Conservation (phyloP, 2,329 filamentous ascomycete genomes). For the Monosporascus sp. region DNA sequence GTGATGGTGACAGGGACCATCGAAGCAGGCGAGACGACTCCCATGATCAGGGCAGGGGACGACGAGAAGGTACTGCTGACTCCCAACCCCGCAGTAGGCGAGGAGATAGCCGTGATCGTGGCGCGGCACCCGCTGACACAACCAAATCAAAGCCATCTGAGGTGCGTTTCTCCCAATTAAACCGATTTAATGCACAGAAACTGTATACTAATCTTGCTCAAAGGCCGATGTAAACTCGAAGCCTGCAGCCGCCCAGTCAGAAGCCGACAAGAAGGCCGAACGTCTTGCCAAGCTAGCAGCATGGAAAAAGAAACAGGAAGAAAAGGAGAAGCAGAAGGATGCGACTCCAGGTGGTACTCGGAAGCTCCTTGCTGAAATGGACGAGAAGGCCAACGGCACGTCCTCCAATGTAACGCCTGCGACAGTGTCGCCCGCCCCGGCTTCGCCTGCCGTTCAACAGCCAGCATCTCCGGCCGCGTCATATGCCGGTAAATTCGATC, state of each 20-base stretch:
- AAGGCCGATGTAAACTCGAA: constrained; percentile 50
- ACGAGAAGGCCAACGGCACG: constrained; percentile 56
- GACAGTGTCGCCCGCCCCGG: constrained; percentile 40
- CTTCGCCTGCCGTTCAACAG: constrained; percentile 42
- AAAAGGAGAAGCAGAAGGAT: constrained; percentile 68
- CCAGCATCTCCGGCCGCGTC: constrained; percentile 48
- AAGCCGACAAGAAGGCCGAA: constrained; percentile 74
- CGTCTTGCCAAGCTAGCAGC: constrained; percentile 76
- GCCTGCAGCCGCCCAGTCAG: constrained; percentile 49
- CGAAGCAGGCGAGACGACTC: constrained; percentile 69
- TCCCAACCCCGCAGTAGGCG: constrained; percentile 61
- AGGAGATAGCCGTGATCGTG: constrained; percentile 55
- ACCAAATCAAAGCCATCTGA: constrained; percentile 48
- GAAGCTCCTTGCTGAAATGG: constrained; percentile 68
- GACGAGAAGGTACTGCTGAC: constrained; percentile 67
- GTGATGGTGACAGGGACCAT: constrained; percentile 49
- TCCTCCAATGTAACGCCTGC: constrained; percentile 44
- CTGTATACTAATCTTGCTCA: constrained; percentile 17
- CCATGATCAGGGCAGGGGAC: constrained; percentile 58
- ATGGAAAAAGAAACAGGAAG: constrained; percentile 88
- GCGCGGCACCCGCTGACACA: constrained; percentile 44
- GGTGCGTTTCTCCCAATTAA: constrained; percentile 38
- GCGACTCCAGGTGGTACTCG: constrained; percentile 59
- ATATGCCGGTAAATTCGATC: constrained; percentile 78
- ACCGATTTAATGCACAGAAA: background rate